A percentile compares a stretch with the other conserved stretches of the same genome.
Conservation (phyloP, 306 rosid genomes). For the Cucurbita moschata region DNA sequence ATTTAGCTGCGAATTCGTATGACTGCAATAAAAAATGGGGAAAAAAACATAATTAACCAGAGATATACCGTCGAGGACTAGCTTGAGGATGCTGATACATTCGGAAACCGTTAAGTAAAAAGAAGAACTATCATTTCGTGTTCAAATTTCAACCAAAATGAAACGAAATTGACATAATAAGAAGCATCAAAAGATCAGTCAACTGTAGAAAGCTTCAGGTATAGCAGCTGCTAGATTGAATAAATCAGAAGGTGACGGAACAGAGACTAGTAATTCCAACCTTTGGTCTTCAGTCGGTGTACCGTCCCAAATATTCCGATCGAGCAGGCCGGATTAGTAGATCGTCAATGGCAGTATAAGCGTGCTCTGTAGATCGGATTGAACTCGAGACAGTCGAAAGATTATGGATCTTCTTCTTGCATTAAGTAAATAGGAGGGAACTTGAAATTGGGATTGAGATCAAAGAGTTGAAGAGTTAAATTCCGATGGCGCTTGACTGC, state of each 20-base stretch:
- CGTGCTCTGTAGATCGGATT: not conserved
- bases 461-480: not conserved
- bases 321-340: not conserved
- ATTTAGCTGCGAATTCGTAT: not conserved
- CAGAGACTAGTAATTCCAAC: not conserved
- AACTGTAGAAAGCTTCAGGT: not conserved
- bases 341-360: not conserved
- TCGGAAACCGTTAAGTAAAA: not conserved
- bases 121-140: not conserved
- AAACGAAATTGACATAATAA: not conserved
- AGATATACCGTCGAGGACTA: not conserved
- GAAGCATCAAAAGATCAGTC: not conserved
- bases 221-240: not conserved
- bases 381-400: not conserved
- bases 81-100: not conserved
- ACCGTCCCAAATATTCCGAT: not conserved
- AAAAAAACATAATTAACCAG: not conserved
- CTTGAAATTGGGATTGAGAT: not conserved
- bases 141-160: not conserved
- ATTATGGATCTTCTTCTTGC: not conserved
- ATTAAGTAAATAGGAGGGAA: not conserved
- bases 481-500: constrained; percentile 2
- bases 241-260: not conserved
- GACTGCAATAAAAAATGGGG: not conserved
- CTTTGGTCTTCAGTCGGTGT: not conserved